Conservation (phyloP, 1,139 yeast genomes). For the Pichia sp. region DNA sequence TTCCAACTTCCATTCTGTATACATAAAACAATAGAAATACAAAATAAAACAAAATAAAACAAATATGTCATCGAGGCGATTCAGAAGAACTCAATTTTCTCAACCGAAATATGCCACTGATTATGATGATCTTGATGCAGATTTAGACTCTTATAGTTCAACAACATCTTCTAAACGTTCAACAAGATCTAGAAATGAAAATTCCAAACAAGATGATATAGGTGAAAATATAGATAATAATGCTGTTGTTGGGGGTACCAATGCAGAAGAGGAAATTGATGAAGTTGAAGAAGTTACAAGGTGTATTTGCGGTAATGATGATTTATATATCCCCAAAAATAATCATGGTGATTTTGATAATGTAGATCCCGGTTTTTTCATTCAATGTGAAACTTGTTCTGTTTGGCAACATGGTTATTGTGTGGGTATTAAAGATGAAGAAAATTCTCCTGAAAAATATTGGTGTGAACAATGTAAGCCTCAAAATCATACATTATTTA, state of each 20-base stretch:
- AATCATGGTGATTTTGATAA: conserved; percentile 51
- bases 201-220: conserved; percentile 11
- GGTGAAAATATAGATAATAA: conserved; percentile 38
- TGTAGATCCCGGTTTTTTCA: conserved; percentile 70
- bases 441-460: conserved; percentile 82
- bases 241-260: too few species aligned
- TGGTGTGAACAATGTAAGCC: conserved; percentile 92
- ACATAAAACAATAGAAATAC: too few species aligned
- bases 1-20: too few species aligned
- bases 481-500: conserved; percentile 56
- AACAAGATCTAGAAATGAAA: conserved; percentile 3
- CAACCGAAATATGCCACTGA: conserved; percentile 17
- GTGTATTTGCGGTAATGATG: conserved; percentile 81
- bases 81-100: conserved; percentile 20
- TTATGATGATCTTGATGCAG: conserved; percentile 13
- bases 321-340: conserved; percentile 47
- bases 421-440: conserved; percentile 71
- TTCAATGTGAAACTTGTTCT: conserved; percentile 87
- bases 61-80: conserved; percentile 27
- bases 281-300: conserved; percentile 66
- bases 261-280: conserved; percentile 36
- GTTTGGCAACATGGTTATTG: conserved; percentile 99
- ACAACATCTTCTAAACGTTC: conserved; percentile 4
- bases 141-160: conserved; percentile 8
- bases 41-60: too few species aligned